Conservation (phyloP, 2,329 filamentous ascomycete genomes). For the Verticillium nubilum region DNA sequence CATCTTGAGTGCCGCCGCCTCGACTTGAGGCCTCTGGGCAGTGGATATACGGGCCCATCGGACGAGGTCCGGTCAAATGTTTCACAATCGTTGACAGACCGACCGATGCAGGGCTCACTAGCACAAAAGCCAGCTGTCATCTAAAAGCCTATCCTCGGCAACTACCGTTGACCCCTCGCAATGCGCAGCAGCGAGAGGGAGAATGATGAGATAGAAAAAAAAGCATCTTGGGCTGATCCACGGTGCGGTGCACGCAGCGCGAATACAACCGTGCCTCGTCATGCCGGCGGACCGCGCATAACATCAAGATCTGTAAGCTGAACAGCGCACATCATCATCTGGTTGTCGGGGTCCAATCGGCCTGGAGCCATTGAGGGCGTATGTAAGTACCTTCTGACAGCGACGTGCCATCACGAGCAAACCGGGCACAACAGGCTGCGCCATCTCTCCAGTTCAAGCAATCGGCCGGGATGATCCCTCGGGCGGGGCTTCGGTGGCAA, state of each 20-base stretch:
- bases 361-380: not conserved
- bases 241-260: not conserved
- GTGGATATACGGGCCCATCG: not conserved
- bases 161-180: not conserved
- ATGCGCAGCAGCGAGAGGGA: not conserved
- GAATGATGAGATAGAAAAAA: too few relatives aligned
- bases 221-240: not conserved
- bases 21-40: not conserved
- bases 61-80: not conserved
- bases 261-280: not conserved
- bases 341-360: not conserved
- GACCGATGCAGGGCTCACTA: not conserved
- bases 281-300: not conserved
- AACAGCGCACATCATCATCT: not conserved
- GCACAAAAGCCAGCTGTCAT: not conserved
- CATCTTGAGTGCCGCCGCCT: not conserved
- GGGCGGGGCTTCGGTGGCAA: not conserved
- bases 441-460: not conserved
- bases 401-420: not conserved
- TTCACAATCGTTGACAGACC: not conserved
- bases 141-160: not conserved
- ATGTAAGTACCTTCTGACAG: not conserved
- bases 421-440: not conserved
- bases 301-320: not conserved
- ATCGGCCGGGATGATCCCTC: not conserved